These are phyloP conservation scores for Musa balbisiana DNA, from an alignment of 202 grass and related monocot species.

Conservation along the genomic window DNA sequence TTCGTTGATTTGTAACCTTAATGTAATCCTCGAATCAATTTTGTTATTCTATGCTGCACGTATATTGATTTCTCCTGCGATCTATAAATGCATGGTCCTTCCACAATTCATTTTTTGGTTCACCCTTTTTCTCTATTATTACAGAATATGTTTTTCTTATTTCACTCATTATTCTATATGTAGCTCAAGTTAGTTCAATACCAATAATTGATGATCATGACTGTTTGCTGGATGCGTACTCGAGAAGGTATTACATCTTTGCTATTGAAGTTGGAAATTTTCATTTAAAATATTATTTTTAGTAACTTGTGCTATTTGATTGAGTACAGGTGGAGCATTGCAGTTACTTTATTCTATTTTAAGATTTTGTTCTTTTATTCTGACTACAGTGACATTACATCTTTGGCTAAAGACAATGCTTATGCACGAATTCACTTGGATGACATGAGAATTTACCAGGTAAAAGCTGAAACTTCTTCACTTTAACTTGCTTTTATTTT, in stretches of 20 bases:
- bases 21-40: background rate
- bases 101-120: no score
- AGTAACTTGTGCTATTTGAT: background rate
- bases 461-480: conserved; percentile 16
- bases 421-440: conserved; percentile 83
- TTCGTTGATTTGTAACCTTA: background rate
- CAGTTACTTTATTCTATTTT: background rate
- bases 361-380: background rate
- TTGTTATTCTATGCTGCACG: no score
- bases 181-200: conserved; percentile 66
- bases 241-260: conserved; percentile 42
- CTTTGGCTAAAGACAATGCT: conserved; percentile 91
- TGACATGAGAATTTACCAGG: conserved; percentile 92
- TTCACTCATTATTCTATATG: background rate
- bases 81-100: no score
- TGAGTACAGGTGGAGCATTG: background rate
- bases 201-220: conserved; percentile 65
- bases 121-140: background rate
- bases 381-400: conserved; percentile 26
- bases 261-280: background rate
- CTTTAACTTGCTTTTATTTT: background rate
- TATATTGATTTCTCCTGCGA: no score
- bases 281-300: background rate
- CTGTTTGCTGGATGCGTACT: conserved; percentile 49
- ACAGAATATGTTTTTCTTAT: background rate